Evolutionary conservation across 495 filamentous ascomycete species (phyloP).

Genomic region (Trichoderma gamsii): DNA sequence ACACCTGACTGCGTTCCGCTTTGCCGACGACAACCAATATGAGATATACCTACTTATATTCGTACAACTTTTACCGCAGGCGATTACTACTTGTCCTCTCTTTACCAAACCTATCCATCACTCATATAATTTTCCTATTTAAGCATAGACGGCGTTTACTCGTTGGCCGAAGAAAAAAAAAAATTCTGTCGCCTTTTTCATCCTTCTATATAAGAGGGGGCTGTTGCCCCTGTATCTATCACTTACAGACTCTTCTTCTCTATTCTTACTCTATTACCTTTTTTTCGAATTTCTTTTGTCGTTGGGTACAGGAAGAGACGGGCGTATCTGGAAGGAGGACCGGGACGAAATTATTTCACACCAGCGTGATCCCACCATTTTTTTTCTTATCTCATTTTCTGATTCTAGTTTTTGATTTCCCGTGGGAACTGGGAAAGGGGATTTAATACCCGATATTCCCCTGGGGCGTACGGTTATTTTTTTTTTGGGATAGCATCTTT

Average conservation of each 20-base stretch:
- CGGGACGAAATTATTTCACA: conserved; percentile 7
- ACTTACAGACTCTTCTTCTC: neutral
- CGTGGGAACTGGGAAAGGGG: neutral
- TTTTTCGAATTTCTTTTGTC: neutral
- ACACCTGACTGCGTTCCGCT: neutral
- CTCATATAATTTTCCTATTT: neutral
- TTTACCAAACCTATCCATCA: neutral
- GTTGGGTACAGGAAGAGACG: neutral
- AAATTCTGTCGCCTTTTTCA: neutral
- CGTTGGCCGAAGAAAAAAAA: conserved; percentile 8
- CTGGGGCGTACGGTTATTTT: neutral
- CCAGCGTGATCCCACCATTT: neutral
- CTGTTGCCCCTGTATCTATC: conserved; percentile 11
- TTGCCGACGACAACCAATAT: neutral
- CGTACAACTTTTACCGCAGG: neutral
- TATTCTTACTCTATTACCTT: neutral
- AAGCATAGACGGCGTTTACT: conserved; percentile 13
- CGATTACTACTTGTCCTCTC: neutral
- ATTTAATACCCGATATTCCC: conserved; percentile 7
- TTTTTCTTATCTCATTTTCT: neutral
- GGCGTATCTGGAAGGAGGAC: conserved; percentile 4
- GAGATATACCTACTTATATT: neutral
- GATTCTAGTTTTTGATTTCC: neutral
- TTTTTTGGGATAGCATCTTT: conserved; percentile 11
- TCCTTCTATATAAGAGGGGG: neutral